These are phyloP conservation scores for Trypanosoma platydactyli DNA, from an alignment of 208 protist genomes.

Conservation along the genomic window DNA sequence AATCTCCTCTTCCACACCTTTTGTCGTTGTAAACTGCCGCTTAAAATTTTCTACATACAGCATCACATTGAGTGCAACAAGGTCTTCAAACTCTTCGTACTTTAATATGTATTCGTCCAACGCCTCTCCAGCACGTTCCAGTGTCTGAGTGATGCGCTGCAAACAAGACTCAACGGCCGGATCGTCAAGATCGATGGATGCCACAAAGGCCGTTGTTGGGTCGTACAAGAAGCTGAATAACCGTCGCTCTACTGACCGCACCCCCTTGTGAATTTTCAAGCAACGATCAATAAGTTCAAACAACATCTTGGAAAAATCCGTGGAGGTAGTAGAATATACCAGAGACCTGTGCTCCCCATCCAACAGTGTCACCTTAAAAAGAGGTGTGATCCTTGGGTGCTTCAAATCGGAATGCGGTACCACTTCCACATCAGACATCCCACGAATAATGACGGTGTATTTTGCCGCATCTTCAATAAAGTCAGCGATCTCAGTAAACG, in stretches of 20 bases:
- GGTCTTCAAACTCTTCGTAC: constrained; percentile 66
- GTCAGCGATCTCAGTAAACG: constrained; percentile 74
- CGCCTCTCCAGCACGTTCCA: constrained; percentile 44
- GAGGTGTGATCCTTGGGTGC: constrained; percentile 43
- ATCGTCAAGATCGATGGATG: constrained; percentile 46
- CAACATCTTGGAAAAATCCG: constrained; percentile 65
- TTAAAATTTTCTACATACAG: constrained; percentile 77
- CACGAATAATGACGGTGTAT: constrained; percentile 45
- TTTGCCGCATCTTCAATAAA: constrained; percentile 82
- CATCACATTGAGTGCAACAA: constrained; percentile 77
- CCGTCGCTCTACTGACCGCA: constrained; percentile 88
- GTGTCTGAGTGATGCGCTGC: constrained; percentile 48
- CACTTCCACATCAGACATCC: constrained; percentile 61
- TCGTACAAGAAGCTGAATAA: constrained; percentile 93
- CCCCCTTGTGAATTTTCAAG: constrained; percentile 66
- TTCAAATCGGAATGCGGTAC: constrained; percentile 33
- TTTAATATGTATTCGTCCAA: constrained; percentile 77
- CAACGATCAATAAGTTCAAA: constrained; percentile 75
- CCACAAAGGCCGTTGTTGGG: constrained; percentile 69
- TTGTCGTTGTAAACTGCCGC: constrained; percentile 56
- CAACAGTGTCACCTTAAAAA: constrained; percentile 61
- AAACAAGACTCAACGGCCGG: constrained; percentile 57
- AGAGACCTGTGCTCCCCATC: constrained; percentile 22
- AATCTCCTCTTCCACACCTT: constrained; percentile 80
- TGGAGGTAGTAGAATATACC: constrained; percentile 53